phyloP scores from a whole-genome alignment of 768 basidiomycete species.

The Postia placenta region DNA sequence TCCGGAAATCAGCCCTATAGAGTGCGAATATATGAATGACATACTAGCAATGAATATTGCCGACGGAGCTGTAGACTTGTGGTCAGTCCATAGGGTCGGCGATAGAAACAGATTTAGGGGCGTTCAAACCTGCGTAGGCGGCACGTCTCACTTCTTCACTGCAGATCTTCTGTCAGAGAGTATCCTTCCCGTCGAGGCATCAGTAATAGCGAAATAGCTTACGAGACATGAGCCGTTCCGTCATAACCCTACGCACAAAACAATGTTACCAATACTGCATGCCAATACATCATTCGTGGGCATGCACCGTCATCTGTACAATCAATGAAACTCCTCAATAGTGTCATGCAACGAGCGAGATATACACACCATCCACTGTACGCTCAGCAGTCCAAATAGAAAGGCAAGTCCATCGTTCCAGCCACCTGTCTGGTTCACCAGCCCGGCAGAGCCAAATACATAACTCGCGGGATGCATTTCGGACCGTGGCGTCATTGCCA shows the following conservation, averaged over 20 bases:
- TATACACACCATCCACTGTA: slow-evolving; percentile 73
- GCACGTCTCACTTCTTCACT: slow-evolving; percentile 71
- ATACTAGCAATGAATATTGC: slow-evolving; percentile 50
- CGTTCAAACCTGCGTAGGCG: slow-evolving; percentile 46
- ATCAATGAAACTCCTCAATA: neutral
- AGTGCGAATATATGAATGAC: neutral
- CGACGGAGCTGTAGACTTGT: slow-evolving; percentile 32
- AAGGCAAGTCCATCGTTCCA: slow-evolving; percentile 78
- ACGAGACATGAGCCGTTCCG: slow-evolving; percentile 80
- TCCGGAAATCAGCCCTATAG: neutral
- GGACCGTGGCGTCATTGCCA: slow-evolving; percentile 62
- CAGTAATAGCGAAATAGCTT: slow-evolving; percentile 19
- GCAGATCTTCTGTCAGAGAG: neutral
- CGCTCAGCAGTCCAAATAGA: slow-evolving; percentile 77
- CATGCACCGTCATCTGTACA: slow-evolving; percentile 30
- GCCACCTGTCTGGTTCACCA: slow-evolving; percentile 76
- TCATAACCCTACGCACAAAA: slow-evolving; percentile 55
- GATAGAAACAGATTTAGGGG: neutral
- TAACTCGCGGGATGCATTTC: slow-evolving; percentile 80
- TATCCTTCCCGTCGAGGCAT: neutral
- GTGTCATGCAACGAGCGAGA: neutral
- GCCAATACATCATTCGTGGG: slow-evolving; percentile 33
- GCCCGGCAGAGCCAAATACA: slow-evolving; percentile 71
- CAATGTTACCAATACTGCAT: neutral
- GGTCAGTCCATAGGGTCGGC: too few species aligned